These are phyloP conservation scores for Solanum neorickii DNA, from an alignment of 257 asterid genomes.

Conservation along the genomic window DNA sequence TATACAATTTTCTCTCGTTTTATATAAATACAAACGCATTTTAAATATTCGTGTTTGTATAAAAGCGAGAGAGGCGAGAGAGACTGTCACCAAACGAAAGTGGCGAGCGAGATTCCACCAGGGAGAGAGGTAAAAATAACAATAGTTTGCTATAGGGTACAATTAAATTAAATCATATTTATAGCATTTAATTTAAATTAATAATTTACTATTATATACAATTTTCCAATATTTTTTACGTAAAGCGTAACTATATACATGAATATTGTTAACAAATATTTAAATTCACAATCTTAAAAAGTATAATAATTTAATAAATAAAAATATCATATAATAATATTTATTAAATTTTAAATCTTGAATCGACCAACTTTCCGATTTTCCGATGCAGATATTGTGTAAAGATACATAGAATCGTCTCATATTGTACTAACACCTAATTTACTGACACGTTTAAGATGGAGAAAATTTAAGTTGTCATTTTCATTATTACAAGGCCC, in stretches of 20 bases:
- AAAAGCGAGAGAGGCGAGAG: too few relatives aligned
- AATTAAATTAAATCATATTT: too few relatives aligned
- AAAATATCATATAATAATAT: not conserved
- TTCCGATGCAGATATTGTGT: not conserved
- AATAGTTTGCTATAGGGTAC: too few relatives aligned
- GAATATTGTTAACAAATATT: not conserved
- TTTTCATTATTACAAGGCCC: not conserved
- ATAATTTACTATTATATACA: too few relatives aligned
- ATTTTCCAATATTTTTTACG: not conserved
- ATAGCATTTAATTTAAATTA: too few relatives aligned
- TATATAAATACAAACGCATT: too few relatives aligned
- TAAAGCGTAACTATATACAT: not conserved
- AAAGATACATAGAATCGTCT: not conserved
- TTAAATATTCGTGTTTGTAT: too few relatives aligned
- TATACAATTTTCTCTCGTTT: too few relatives aligned
- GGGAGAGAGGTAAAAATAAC: too few relatives aligned
- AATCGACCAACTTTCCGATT: not conserved
- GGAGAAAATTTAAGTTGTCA: not conserved
- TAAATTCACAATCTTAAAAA: not conserved
- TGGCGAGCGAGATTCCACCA: too few relatives aligned
- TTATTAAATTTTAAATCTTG: not conserved
- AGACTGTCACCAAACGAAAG: too few relatives aligned
- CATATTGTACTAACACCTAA: not conserved
- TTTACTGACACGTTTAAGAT: not conserved
- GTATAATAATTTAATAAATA: not conserved